phyloP scores from a whole-genome alignment of 2,329 filamentous ascomycete genomes.

The Metarhizium robertsii region DNA sequence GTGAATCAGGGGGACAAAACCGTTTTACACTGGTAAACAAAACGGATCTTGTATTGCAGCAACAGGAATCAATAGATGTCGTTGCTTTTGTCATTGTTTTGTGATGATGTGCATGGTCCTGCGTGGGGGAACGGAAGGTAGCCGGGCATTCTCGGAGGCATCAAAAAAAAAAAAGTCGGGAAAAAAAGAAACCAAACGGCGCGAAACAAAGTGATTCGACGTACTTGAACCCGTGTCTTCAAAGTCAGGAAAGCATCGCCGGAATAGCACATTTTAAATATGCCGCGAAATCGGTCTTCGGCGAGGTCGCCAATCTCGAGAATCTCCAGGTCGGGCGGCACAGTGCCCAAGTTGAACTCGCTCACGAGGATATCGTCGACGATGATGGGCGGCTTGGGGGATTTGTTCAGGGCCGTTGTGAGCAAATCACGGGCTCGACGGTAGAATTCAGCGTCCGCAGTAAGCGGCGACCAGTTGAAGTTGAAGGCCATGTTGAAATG shows the following conservation, averaged over 20 bases:
- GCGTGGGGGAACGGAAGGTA: slow-evolving; percentile 1
- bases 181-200: neutral
- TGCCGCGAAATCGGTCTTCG: slow-evolving; percentile 92
- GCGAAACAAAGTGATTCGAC: slow-evolving; percentile 18
- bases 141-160: slow-evolving; percentile 12
- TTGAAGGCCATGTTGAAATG: slow-evolving; percentile 89
- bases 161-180: neutral
- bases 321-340: slow-evolving; percentile 92
- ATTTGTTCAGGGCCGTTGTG: slow-evolving; percentile 93
- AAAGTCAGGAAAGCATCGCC: slow-evolving; percentile 93
- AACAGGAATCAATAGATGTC: neutral
- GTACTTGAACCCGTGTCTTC: slow-evolving; percentile 86
- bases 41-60: neutral
- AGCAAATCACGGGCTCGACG: slow-evolving; percentile 86
- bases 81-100: neutral
- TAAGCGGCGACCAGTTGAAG: slow-evolving; percentile 99
- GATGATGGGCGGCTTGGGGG: slow-evolving; percentile 94
- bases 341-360: slow-evolving; percentile 91
- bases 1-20: neutral
- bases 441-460: slow-evolving; percentile 88
- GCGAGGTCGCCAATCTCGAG: slow-evolving; percentile 95
- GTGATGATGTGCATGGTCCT: neutral
- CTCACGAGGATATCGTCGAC: slow-evolving; percentile 98
- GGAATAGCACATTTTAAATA: slow-evolving; percentile 98
- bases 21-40: neutral